phyloP scores from a whole-genome alignment of 2,329 filamentous ascomycete species.

The Gaeumannomyces sp. region DNA sequence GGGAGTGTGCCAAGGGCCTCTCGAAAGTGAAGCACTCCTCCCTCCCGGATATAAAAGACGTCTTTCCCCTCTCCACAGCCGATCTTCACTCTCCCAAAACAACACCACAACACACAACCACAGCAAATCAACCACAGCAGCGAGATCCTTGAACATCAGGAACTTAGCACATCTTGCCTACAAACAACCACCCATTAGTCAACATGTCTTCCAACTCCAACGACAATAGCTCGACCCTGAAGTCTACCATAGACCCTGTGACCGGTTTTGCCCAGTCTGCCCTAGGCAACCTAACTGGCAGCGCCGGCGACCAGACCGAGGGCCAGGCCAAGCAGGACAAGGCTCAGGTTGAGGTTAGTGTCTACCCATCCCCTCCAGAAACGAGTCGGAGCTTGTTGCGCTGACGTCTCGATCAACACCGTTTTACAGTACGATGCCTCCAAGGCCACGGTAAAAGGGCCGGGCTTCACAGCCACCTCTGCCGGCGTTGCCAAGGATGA shows the following conservation, averaged over 20 bases:
- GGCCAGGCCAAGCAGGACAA: constrained; percentile 60
- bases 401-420: no score
- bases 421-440: constrained; percentile 69
- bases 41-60: not conserved
- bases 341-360: constrained; percentile 59
- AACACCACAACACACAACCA: not conserved
- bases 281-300: constrained; percentile 69
- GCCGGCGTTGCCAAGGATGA: constrained; percentile 67
- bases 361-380: no score
- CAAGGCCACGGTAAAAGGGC: constrained; percentile 68
- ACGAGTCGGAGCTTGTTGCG: no score
- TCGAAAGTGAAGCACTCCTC: not conserved
- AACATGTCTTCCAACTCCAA: constrained; percentile 35
- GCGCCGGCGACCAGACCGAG: constrained; percentile 57
- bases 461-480: constrained; percentile 62
- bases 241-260: constrained; percentile 70
- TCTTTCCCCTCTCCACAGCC: not conserved
- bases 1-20: not conserved
- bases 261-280: constrained; percentile 66
- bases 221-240: constrained; percentile 63
- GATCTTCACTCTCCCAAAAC: not conserved
- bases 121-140: not conserved
- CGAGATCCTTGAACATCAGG: not conserved
- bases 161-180: not conserved
- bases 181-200: constrained; percentile 7